phyloP scores from a whole-genome alignment of 495 filamentous ascomycete species.

The Podospora appendiculata region DNA sequence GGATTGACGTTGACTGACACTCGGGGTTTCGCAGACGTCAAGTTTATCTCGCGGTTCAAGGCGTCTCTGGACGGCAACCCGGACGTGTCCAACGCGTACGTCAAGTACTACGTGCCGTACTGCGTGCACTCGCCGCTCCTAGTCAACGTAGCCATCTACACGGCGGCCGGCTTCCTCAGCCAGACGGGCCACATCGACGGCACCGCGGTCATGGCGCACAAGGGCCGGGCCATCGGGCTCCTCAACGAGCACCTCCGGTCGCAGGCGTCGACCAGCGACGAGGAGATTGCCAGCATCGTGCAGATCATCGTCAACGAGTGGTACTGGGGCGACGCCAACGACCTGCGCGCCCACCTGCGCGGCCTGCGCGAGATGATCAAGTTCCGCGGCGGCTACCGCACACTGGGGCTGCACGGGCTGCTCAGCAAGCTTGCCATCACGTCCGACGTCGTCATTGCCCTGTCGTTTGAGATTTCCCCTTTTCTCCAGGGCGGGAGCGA shows the following conservation, averaged over 20 bases:
- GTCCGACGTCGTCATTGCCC: conserved; percentile 27
- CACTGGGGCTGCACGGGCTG: conserved; percentile 26
- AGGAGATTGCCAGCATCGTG: conserved; percentile 26
- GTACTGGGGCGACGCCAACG: conserved; percentile 27
- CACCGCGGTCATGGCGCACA: conserved; percentile 27
- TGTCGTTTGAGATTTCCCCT: conserved; percentile 24
- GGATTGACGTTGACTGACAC: too few species aligned
- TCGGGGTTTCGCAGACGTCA: conserved; percentile 37
- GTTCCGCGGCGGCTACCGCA: conserved; percentile 25
- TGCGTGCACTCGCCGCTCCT: conserved; percentile 25
- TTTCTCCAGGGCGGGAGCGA: conserved; percentile 16
- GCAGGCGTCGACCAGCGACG: conserved; percentile 22
- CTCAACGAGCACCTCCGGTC: conserved; percentile 30
- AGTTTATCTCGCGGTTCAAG: conserved; percentile 47
- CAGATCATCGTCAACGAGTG: conserved; percentile 32
- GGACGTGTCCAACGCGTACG: conserved; percentile 25
- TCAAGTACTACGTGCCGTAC: conserved; percentile 28
- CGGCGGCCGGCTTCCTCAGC: conserved; percentile 30
- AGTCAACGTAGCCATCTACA: conserved; percentile 26
- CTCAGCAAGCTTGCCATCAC: conserved; percentile 31
- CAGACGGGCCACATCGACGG: conserved; percentile 29
- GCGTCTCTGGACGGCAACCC: conserved; percentile 30
- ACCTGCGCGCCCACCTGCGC: conserved; percentile 22
- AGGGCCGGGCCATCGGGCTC: conserved; percentile 23
- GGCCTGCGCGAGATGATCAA: conserved; percentile 29